Conservation (phyloP, 495 filamentous ascomycete species). For the Neurospora sp. region DNA sequence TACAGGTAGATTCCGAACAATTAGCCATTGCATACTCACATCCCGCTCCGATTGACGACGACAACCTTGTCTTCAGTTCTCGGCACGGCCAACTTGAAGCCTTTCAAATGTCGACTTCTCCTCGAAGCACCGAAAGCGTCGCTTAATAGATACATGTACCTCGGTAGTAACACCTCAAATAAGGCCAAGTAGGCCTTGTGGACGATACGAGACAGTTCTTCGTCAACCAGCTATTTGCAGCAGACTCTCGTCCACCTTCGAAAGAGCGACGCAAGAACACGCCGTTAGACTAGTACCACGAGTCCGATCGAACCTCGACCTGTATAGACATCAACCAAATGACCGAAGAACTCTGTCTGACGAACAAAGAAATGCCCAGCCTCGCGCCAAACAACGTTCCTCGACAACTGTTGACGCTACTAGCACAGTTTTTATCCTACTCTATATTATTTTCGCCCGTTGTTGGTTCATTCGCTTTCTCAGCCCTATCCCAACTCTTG, state of each 20-base stretch:
- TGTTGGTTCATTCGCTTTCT: neutral
- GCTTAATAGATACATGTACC: neutral
- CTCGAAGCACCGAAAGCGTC: neutral
- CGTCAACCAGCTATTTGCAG: neutral
- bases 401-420: neutral
- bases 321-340: neutral
- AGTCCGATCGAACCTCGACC: neutral
- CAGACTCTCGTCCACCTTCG: neutral
- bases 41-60: neutral
- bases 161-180: neutral
- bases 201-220: neutral
- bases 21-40: neutral
- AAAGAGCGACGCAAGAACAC: neutral
- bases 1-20: neutral
- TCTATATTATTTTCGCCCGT: neutral
- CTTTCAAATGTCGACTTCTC: neutral
- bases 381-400: neutral
- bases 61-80: neutral
- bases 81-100: neutral
- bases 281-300: neutral
- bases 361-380: neutral
- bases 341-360: neutral
- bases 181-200: neutral
- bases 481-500: neutral
- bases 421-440: neutral